Evolutionary conservation across 1,139 yeast species (phyloP), one percentile per base, ranked within the genome.

Genomic region (Scheffersomyces insectosa): DNA sequence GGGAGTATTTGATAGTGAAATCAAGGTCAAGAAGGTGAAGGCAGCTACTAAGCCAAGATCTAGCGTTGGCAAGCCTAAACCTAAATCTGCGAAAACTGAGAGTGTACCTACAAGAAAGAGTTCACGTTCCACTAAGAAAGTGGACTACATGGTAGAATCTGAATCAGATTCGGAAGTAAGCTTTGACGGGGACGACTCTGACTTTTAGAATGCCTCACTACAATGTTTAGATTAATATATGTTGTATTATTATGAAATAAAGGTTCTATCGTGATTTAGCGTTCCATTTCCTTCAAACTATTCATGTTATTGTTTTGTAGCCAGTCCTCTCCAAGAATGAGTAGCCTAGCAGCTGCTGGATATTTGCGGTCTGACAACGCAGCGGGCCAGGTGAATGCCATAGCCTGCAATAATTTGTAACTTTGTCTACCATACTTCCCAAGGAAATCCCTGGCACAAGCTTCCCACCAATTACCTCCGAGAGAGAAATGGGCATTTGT

Each of bases 381-480:
- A 10, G 59, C 50, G 0, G 88, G 75, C 81, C 90, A 83, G 2
- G 65, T 68, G 2, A 59, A 62, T 42, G 79, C 71, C 14, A 65
- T 45, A 5, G 78, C 52, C 7, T 51, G 54, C 46, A 91, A 56
- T 31, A 91, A 48, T 58, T 95, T 93, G 4, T 42, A 45, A 3
- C 82, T 95, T 65, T 93, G 99, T 5, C 54, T 63, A 1, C 91
- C 90, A 61, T 82, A 95, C 0, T 73, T 73, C 10, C 60, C 57
- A 7, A 74, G 45, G 45, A 93, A 80, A 37, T 79, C 70, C 11
- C 54, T 53, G 1, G 88, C 93, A 36, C 86, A 76, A 5, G 91
- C 82, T 51, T 95, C 99, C 96, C 97, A 89, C 97, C 97, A 91
- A 35, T 87, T 80, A 2, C 90, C 83, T 6, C 84, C 76, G 1